phyloP scores from a whole-genome alignment of 2,329 filamentous ascomycete genomes.

The Sporothrix globosa region DNA sequence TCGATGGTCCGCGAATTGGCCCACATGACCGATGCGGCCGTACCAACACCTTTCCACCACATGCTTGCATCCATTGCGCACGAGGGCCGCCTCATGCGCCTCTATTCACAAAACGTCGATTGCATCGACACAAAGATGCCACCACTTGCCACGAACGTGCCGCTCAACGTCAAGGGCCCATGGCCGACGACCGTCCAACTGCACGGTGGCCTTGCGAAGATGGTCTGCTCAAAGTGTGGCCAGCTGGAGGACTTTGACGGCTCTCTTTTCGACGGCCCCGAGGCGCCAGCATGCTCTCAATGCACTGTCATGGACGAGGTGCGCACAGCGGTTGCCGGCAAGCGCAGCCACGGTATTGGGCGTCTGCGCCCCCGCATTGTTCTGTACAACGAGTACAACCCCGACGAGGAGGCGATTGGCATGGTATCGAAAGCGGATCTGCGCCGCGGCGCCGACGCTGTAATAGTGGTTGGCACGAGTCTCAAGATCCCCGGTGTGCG shows the following conservation, averaged over 20 bases:
- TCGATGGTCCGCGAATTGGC: slow-evolving; percentile 93
- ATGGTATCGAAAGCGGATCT: slow-evolving; percentile 86
- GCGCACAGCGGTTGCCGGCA: slow-evolving; percentile 74
- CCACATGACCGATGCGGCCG: slow-evolving; percentile 72
- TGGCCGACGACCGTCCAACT: slow-evolving; percentile 95
- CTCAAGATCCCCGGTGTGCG: slow-evolving; percentile 93
- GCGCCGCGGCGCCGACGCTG: slow-evolving; percentile 80
- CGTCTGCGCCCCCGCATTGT: slow-evolving; percentile 90
- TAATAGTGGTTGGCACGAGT: slow-evolving; percentile 94
- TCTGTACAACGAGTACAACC: slow-evolving; percentile 95
- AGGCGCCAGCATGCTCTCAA: slow-evolving; percentile 75
- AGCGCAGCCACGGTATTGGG: slow-evolving; percentile 91
- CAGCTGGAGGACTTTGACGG: slow-evolving; percentile 75
- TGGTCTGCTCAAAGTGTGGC: slow-evolving; percentile 94
- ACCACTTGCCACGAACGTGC: slow-evolving; percentile 78
- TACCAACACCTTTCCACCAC: slow-evolving; percentile 89
- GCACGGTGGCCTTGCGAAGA: slow-evolving; percentile 90
- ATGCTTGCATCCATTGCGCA: slow-evolving; percentile 86
- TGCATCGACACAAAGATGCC: slow-evolving; percentile 84
- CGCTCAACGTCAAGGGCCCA: slow-evolving; percentile 78
- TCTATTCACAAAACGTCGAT: slow-evolving; percentile 98
- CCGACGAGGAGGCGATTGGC: slow-evolving; percentile 94
- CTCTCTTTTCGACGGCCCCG: slow-evolving; percentile 78
- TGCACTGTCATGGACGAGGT: slow-evolving; percentile 77
- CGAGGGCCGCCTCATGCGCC: slow-evolving; percentile 81